phyloP scores from a whole-genome alignment of 805 yeast species.

The Suhomyces tanzawaensis region DNA sequence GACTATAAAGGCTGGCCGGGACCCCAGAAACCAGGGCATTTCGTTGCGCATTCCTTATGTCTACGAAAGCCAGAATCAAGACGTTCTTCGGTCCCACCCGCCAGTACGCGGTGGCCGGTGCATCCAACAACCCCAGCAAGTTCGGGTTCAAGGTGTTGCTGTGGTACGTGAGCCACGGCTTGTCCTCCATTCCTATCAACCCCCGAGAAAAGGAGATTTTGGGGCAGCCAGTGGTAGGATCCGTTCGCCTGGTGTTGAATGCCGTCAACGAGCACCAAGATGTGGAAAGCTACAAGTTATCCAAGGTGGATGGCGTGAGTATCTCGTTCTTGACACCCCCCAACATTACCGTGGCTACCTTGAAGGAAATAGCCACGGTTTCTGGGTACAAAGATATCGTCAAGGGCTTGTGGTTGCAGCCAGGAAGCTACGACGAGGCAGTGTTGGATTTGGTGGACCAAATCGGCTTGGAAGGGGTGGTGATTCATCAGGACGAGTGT shows the following conservation, averaged over 20 bases:
- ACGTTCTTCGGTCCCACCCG: constrained; percentile 53
- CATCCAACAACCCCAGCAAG: constrained; percentile 59
- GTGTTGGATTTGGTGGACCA: constrained; percentile 44
- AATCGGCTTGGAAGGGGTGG: constrained; percentile 30
- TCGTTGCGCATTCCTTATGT: too few species aligned
- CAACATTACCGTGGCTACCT: constrained; percentile 41
- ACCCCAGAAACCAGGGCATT: too few species aligned
- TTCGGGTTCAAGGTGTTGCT: constrained; percentile 66
- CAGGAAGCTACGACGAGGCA: constrained; percentile 64
- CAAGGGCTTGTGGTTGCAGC: constrained; percentile 77
- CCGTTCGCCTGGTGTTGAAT: constrained; percentile 28
- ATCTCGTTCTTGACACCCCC: constrained; percentile 80
- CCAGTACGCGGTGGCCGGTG: constrained; percentile 68
- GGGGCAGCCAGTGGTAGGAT: constrained; percentile 37
- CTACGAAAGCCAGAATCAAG: constrained; percentile 37
- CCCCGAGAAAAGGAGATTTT: constrained; percentile 51
- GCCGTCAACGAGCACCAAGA: constrained; percentile 17
- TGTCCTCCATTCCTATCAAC: constrained; percentile 67
- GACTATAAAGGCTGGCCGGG: too few species aligned
- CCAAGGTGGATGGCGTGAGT: constrained; percentile 45
- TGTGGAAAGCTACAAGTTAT: constrained; percentile 23
- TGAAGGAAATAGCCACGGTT: constrained; percentile 38
- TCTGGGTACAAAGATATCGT: constrained; percentile 38
- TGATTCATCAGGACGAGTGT: constrained; percentile 58
- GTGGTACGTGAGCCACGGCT: constrained; percentile 60